phyloP scores from a whole-genome alignment of 2,329 filamentous ascomycete genomes.

The Cercospora canescens region DNA sequence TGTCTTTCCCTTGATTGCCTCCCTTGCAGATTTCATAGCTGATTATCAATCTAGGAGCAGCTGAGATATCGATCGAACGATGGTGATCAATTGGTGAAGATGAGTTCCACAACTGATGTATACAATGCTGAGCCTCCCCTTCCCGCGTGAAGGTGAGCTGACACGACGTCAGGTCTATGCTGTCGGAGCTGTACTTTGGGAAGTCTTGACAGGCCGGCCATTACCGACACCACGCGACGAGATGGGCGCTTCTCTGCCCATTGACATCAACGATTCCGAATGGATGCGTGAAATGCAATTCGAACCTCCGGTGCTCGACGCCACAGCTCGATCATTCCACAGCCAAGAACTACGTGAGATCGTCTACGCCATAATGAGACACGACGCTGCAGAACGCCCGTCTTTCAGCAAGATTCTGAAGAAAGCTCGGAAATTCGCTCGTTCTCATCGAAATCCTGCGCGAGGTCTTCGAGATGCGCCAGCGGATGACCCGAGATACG shows the following conservation, averaged over 20 bases:
- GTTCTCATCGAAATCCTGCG: neutral
- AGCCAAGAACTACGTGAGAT: neutral
- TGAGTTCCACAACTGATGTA: slow-evolving; percentile 7
- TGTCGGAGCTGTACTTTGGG: neutral
- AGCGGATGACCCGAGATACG: neutral
- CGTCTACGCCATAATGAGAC: neutral
- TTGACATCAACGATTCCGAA: neutral
- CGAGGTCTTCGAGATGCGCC: slow-evolving; percentile 4
- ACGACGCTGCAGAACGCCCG: neutral
- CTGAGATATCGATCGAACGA: neutral
- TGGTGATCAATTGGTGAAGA: neutral
- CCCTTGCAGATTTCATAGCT: neutral
- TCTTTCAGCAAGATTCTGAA: neutral
- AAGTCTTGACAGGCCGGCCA: neutral
- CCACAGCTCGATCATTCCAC: neutral
- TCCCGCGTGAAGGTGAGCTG: neutral
- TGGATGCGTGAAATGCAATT: neutral
- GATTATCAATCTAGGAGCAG: neutral
- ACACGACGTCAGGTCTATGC: neutral
- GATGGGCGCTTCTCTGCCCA: neutral
- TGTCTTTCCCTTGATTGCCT: neutral
- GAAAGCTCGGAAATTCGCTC: neutral
- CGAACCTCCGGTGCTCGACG: neutral
- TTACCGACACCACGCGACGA: neutral
- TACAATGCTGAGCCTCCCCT: neutral